Base-by-base conservation (phyloP, 192 early-diverging fungal species). In the Umbelopsis isabellina region DNA sequence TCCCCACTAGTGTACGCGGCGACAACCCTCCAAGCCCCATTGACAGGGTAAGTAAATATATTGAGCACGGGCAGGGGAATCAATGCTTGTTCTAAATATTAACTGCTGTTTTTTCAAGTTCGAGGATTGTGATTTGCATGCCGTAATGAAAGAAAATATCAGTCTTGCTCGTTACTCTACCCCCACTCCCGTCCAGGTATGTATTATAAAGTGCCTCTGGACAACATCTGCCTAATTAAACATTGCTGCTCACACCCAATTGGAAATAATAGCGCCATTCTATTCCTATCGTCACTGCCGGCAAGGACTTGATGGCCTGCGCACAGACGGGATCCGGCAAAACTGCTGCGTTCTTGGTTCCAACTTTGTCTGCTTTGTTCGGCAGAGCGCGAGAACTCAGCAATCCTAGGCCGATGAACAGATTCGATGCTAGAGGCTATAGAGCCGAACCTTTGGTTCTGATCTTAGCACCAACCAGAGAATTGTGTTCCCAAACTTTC, bases 251-350 rank as follows among this genome's bases (percentile, higher is more conserved):
- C 37, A 30, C 48, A n/a, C 11, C 21, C 5, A 23, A 22, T 45
- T 48, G 33, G 7, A n/a, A n/a, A 16, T n/a, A 30, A 47, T 65
- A 88, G 78, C 77, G 81, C 69, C 79, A 84, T 49, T 85, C 89
- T 8, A 80, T 86, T 64, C 88, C 86, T 5, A 85, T 88, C 41
- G 70, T 93, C 18, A 70, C 81, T 35, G 74, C 64, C n/a, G 85
- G 85, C 41, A 80, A 88, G 68, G 93, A 95, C 69, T 58, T 95
- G 67, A 94, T 95, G 92, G 93, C 93, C 5, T 95, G 93, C 74
- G 93, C 93, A 16, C 93, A 94, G 68, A 94, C 93, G 72, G 87
- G 82, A n/a, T 88, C 84, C n/a, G 86, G 89, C 23, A 89, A 94
- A 75, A 95, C 93, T 8, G 93, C 89, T 7, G 92, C 92, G 5